These are phyloP conservation scores for Phoenix roebelenii DNA, from an alignment of 176 grass and related monocot genomes.

Conservation along the genomic window DNA sequence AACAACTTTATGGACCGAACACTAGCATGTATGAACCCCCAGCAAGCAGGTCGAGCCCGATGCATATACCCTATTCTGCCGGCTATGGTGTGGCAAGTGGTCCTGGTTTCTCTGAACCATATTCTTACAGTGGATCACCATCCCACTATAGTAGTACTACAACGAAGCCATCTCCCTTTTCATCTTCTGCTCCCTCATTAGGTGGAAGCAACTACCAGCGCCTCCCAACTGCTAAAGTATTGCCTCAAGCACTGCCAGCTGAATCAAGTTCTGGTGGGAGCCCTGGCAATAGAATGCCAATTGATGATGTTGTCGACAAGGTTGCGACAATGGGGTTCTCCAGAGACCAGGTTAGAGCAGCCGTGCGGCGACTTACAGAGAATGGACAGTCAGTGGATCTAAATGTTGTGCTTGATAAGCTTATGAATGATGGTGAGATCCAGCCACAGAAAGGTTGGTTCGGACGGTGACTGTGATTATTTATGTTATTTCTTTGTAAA, in stretches of 20 bases:
- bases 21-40: constrained; percentile 42
- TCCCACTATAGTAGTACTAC: constrained; percentile 41
- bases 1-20: constrained; percentile 43
- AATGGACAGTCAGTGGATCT: constrained; percentile 85
- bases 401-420: constrained; percentile 87
- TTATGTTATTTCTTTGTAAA: too few relatives aligned
- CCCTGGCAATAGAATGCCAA: constrained; percentile 28
- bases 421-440: constrained; percentile 60
- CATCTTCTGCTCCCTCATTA: constrained; percentile 22
- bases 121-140: constrained; percentile 54
- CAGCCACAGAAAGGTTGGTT: constrained; percentile 71
- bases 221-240: constrained; percentile 56
- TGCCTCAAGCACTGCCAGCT: constrained; percentile 49
- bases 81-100: constrained; percentile 45
- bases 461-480: constrained; percentile 26
- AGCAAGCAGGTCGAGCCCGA: constrained; percentile 37
- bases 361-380: constrained; percentile 66
- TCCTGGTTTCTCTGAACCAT: constrained; percentile 39
- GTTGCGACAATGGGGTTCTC: constrained; percentile 95
- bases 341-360: constrained; percentile 66
- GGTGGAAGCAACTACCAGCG: constrained; percentile 41
- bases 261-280: constrained; percentile 26
- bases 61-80: constrained; percentile 31
- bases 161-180: constrained; percentile 38
- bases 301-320: constrained; percentile 84